Evolutionary conservation across 1,284 basidiomycete genomes (phyloP), one percentile per base, ranked within the genome.

Genomic region (Cryptococcus amylolentus): DNA sequence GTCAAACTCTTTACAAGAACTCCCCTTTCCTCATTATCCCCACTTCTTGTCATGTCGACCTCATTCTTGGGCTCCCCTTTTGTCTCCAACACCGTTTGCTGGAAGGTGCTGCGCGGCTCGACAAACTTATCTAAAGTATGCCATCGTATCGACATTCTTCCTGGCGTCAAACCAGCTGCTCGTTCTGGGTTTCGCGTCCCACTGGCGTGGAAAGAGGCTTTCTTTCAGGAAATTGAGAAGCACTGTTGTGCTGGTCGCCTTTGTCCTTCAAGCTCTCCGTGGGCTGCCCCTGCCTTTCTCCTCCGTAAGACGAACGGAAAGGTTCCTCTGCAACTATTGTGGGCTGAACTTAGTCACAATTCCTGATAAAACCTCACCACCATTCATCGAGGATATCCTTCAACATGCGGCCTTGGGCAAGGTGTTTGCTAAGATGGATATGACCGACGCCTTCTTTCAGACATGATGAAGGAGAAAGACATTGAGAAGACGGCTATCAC

Each of bases 391-490:
- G 13, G 48, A 49, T 39, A 49, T 49, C 31, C 37, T 49, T n/a
- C 48, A 49, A 13, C 27, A 3, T 0, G 48, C 48, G 0, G 27
- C 48, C 9, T 23, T 16, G 26, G 48, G 48, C 18, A 38, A 38
- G 38, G 20, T 49, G 1, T 49, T 49, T 18, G 7, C 48, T 1
- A 35, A 35, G 31, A 8, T 35, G 31, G 31, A 35, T 10, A 35
- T 35, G 31, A 7, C 31, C 3, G 48, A 49, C 13, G 37, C 48
- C 5, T 49, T 49, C 38, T 49, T 49, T n/a, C 48, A 49, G 14
- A 49, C 48, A 5, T 49, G 31, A 49, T 49, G 48, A 18, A 20
- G 20, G 48, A 49, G 26, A 14, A 49, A 31, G 48, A 49, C 12
- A 49, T 49, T 13, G 26, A 26, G 4, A 49, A 49, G 12, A 49